Evolutionary conservation across 2,329 filamentous ascomycete species (phyloP).

Genomic region (Acephala macrosclerotiorum): DNA sequence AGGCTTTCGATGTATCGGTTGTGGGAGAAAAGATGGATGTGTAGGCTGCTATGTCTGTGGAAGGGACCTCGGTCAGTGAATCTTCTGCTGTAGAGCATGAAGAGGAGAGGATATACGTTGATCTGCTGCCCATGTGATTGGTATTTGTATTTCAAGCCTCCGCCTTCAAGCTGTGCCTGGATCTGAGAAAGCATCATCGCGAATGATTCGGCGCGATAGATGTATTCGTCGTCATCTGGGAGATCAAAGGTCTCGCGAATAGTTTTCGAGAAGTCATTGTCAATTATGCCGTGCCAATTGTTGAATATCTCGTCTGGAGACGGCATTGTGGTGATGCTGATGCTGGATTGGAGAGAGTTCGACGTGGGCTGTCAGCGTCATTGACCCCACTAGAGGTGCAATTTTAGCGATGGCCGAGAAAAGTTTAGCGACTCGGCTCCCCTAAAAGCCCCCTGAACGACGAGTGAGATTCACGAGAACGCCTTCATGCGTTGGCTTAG

Average conservation of each 20-base stretch:
- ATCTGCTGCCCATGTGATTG: slow-evolving; percentile 34
- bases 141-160: slow-evolving; percentile 36
- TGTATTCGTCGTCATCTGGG: slow-evolving; percentile 33
- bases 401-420: too few species aligned
- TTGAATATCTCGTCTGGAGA: slow-evolving; percentile 34
- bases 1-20: slow-evolving; percentile 65
- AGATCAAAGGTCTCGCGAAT: slow-evolving; percentile 35
- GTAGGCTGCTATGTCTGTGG: slow-evolving; percentile 70
- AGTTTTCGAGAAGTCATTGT: slow-evolving; percentile 32
- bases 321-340: slow-evolving; percentile 24
- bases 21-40: slow-evolving; percentile 69
- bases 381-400: background rate
- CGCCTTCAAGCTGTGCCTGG: slow-evolving; percentile 26
- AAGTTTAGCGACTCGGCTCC: too few species aligned
- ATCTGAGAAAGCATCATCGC: slow-evolving; percentile 37
- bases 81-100: slow-evolving; percentile 1
- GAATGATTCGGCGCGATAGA: slow-evolving; percentile 39
- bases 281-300: slow-evolving; percentile 34
- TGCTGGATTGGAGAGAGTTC: background rate
- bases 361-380: background rate
- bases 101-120: slow-evolving; percentile 16
- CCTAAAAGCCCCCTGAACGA: too few species aligned
- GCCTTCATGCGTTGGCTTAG: too few species aligned
- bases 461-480: too few species aligned
- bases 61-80: slow-evolving; percentile 35